phyloP scores from a whole-genome alignment of 23 red algal genomes.

The Cyanidioschyzon merolae region DNA sequence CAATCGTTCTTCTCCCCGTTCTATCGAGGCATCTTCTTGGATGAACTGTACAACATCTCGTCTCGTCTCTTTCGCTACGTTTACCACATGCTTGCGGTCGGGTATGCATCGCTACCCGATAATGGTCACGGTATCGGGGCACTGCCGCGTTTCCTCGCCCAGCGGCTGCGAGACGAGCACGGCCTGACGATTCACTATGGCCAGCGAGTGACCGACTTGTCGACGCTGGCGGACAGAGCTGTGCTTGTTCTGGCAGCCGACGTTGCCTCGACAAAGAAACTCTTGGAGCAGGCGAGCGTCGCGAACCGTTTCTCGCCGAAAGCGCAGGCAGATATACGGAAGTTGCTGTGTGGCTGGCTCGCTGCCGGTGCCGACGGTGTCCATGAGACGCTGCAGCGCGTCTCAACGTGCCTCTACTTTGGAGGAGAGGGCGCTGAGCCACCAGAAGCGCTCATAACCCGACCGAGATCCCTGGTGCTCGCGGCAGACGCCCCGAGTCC shows the following conservation, averaged over 20 bases:
- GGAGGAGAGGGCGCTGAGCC: constrained; percentile 18
- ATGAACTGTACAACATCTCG: constrained; percentile 48
- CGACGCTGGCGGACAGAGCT: background rate
- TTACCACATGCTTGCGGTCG: constrained; percentile 60
- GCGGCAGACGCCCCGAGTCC: constrained; percentile 31
- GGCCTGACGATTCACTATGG: constrained; percentile 32
- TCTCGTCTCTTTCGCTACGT: constrained; percentile 70
- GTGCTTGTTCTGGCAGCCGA: constrained; percentile 70
- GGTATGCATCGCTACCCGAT: constrained; percentile 51
- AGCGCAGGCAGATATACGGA: background rate
- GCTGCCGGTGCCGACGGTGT: background rate
- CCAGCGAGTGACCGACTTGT: constrained; percentile 16
- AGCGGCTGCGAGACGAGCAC: constrained; percentile 21
- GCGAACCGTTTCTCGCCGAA: background rate
- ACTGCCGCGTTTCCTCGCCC: constrained; percentile 33
- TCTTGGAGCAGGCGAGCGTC: constrained; percentile 23
- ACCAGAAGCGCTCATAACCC: background rate
- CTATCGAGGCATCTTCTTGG: constrained; percentile 86
- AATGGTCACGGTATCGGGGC: constrained; percentile 48
- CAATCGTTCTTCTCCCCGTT: constrained; percentile 83
- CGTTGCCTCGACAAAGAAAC: constrained; percentile 23
- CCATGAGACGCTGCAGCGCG: background rate
- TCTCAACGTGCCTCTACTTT: constrained; percentile 73
- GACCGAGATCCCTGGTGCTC: constrained; percentile 34
- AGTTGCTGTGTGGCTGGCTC: background rate